These are phyloP conservation scores for Fraxinus dipetala DNA, from an alignment of 305 asterid species.

Conservation along the genomic window DNA sequence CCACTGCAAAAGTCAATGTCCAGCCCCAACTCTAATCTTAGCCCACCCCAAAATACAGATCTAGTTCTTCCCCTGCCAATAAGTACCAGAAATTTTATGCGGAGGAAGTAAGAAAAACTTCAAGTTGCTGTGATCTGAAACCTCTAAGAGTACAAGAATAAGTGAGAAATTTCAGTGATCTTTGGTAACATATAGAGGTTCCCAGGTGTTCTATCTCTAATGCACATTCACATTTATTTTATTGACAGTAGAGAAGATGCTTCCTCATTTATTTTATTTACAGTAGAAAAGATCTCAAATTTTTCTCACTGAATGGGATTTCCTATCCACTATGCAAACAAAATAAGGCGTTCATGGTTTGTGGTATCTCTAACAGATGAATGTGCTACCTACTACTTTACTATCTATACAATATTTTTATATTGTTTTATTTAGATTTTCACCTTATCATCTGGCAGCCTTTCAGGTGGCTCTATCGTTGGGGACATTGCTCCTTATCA, in stretches of 20 bases:
- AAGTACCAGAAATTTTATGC: not conserved
- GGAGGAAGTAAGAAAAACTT: not conserved
- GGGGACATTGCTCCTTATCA: conserved; percentile 99
- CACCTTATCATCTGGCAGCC: conserved; percentile 44
- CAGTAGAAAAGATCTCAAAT: not conserved
- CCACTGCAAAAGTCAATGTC: not conserved
- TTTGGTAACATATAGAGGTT: not conserved
- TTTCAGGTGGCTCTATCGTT: conserved; percentile 85
- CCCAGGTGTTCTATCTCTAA: not conserved
- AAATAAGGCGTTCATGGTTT: conserved; percentile 12
- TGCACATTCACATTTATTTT: not conserved
- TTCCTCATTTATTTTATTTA: not conserved
- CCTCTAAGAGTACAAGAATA: not conserved
- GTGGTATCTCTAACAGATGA: not conserved
- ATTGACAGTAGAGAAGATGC: not conserved
- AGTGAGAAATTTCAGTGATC: not conserved
- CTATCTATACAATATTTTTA: conserved; percentile 4
- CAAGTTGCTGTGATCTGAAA: not conserved
- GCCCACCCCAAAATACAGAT: not conserved
- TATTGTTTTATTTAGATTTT: conserved; percentile 14
- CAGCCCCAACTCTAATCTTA: not conserved
- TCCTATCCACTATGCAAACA: conserved; percentile 3
- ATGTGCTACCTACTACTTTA: not conserved
- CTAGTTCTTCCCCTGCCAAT: not conserved
- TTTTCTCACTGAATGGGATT: not conserved